Percentiles rank a stretch among this genome's conserved stretches.
Evolutionary conservation across 305 asterid genomes (phyloP).

Genomic region (Rubia peregrina): DNA sequence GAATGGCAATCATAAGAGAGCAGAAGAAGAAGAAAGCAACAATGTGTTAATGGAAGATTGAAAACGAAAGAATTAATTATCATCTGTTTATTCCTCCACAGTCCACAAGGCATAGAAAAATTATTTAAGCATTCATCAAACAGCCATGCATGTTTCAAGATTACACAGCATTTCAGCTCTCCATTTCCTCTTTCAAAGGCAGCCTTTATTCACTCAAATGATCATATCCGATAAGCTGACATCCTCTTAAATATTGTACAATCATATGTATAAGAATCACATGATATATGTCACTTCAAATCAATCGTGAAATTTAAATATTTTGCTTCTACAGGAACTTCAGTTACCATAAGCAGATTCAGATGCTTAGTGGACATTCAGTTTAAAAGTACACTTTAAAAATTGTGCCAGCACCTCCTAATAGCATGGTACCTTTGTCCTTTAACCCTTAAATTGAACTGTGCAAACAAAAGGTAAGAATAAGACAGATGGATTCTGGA

Average conservation of each 20-base stretch:
- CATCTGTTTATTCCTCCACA: neutral
- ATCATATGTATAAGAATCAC: neutral
- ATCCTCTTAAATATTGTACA: neutral
- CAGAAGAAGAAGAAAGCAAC: neutral
- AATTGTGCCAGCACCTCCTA: neutral
- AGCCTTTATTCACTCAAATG: neutral
- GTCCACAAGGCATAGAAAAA: neutral
- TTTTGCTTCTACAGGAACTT: neutral
- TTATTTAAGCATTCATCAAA: neutral
- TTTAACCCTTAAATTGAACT: neutral
- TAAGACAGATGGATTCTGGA: neutral
- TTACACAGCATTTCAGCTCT: neutral
- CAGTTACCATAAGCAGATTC: neutral
- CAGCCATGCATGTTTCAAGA: neutral
- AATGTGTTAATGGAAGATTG: neutral
- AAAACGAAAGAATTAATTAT: neutral
- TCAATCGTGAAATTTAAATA: neutral
- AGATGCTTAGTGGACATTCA: constrained; percentile 1
- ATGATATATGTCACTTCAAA: constrained; percentile 1
- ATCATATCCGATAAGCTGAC: neutral
- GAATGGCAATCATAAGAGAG: neutral
- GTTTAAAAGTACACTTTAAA: neutral
- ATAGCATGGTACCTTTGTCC: neutral
- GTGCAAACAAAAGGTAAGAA: constrained; percentile 5
- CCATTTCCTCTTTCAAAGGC: neutral